Evolutionary conservation across 306 rosid species (phyloP).

Genomic region (Acacia acuminata): DNA sequence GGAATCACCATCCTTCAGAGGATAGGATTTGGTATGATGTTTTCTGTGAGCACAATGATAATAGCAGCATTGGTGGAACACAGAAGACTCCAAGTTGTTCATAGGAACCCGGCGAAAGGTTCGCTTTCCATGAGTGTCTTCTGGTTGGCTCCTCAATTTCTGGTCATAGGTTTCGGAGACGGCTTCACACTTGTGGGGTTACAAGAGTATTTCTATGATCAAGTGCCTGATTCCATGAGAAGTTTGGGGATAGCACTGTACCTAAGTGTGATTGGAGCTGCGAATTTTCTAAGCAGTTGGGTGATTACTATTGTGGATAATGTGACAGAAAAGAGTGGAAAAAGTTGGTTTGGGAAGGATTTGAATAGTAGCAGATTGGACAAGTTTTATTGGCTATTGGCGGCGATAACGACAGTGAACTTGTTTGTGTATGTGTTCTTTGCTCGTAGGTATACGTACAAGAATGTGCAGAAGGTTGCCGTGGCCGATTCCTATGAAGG

Average conservation of each 20-base stretch:
- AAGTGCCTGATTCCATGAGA: constrained; percentile 94
- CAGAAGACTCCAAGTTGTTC: constrained; percentile 49
- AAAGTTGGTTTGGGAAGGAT: constrained; percentile 82
- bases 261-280: constrained; percentile 75
- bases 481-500: constrained; percentile 57
- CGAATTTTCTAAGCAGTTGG: constrained; percentile 70
- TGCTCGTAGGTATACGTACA: constrained; percentile 80
- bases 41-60: constrained; percentile 55
- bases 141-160: constrained; percentile 84
- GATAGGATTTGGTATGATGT: constrained; percentile 84
- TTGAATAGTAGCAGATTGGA: constrained; percentile 76
- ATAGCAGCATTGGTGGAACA: constrained; percentile 68
- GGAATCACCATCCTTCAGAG: constrained; percentile 88
- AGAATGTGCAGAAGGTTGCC: constrained; percentile 68
- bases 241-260: constrained; percentile 86
- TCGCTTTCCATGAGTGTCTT: constrained; percentile 64
- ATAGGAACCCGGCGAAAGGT: constrained; percentile 32
- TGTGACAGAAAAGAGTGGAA: constrained; percentile 49
- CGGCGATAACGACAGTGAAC: constrained; percentile 46
- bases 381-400: constrained; percentile 81
- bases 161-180: constrained; percentile 82
- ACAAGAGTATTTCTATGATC: constrained; percentile 89
- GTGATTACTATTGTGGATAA: constrained; percentile 64
- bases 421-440: constrained; percentile 59
- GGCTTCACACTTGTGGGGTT: constrained; percentile 82